A percentile compares a stretch with the other conserved stretches of the same genome.
These are phyloP conservation scores for Avena insularis DNA, from an alignment of 176 grass and related monocot species.

Conservation along the genomic window DNA sequence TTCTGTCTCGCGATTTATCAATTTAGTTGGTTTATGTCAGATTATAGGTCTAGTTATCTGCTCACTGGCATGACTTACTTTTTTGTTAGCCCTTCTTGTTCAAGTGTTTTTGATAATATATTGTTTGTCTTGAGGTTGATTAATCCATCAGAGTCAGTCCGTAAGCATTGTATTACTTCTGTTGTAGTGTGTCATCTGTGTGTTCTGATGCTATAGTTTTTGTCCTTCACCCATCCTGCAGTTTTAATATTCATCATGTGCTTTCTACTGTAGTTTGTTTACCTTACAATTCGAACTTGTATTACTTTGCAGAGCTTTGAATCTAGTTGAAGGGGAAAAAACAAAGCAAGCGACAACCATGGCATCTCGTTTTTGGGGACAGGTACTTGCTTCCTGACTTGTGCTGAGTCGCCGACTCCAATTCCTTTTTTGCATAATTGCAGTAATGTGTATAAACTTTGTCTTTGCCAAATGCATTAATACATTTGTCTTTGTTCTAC, in stretches of 20 bases:
- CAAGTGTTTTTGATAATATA: not conserved
- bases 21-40: not conserved
- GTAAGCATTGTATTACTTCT: not conserved
- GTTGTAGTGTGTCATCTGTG: not conserved
- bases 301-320: constrained; percentile 35
- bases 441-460: not conserved
- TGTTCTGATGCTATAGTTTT: not conserved
- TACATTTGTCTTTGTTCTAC: not conserved
- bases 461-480: not conserved
- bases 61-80: not conserved
- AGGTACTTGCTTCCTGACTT: constrained; percentile 43
- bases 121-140: not conserved
- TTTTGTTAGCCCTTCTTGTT: not conserved
- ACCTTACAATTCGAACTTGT: not conserved
- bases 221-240: not conserved
- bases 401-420: not conserved
- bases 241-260: not conserved
- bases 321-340: constrained; percentile 10
- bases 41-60: not conserved
- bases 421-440: not conserved
- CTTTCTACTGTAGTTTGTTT: not conserved
- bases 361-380: constrained; percentile 88
- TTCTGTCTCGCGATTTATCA: not conserved
- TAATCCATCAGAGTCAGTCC: not conserved
- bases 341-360: constrained; percentile 40